A percentile compares a stretch with the other conserved stretches of the same genome.
phyloP scores from a whole-genome alignment of 345 rosid genomes.

The Lumnitzera littorea region DNA sequence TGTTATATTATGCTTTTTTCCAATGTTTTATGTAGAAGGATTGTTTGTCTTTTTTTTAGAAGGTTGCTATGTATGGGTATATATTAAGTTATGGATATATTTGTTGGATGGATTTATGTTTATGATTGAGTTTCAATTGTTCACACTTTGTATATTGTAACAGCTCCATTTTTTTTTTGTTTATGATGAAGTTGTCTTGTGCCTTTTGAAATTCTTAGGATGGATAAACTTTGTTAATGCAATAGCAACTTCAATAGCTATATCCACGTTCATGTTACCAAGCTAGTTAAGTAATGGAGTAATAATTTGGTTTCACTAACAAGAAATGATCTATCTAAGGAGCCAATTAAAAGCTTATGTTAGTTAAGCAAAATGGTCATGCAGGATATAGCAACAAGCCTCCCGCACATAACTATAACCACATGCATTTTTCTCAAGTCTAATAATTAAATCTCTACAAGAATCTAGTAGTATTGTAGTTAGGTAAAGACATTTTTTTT shows the following conservation, averaged over 20 bases:
- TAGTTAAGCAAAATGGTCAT: conserved; percentile 39
- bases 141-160: too few species aligned
- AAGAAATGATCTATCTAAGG: conserved; percentile 49
- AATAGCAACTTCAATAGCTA: conserved; percentile 42
- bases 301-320: conserved; percentile 41
- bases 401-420: conserved; percentile 24
- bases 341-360: conserved; percentile 48
- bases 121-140: too few species aligned
- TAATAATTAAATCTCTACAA: conserved; percentile 45
- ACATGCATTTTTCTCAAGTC: conserved; percentile 17
- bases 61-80: too few species aligned
- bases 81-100: too few species aligned
- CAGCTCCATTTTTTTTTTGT: too few species aligned
- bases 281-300: conserved; percentile 37
- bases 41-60: too few species aligned
- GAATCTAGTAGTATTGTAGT: conserved; percentile 62
- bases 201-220: conserved; percentile 39
- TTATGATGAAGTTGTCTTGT: too few species aligned
- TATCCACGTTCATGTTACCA: conserved; percentile 16
- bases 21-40: too few species aligned
- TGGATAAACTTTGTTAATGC: conserved; percentile 47
- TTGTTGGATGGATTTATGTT: too few species aligned
- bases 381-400: conserved; percentile 42
- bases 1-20: too few species aligned
- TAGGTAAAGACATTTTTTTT: conserved; percentile 53